Evolutionary conservation across 139 green algal species (phyloP), one percentile per base, ranked within the genome.

Genomic region (Chlamydomonas asymmetrica): DNA sequence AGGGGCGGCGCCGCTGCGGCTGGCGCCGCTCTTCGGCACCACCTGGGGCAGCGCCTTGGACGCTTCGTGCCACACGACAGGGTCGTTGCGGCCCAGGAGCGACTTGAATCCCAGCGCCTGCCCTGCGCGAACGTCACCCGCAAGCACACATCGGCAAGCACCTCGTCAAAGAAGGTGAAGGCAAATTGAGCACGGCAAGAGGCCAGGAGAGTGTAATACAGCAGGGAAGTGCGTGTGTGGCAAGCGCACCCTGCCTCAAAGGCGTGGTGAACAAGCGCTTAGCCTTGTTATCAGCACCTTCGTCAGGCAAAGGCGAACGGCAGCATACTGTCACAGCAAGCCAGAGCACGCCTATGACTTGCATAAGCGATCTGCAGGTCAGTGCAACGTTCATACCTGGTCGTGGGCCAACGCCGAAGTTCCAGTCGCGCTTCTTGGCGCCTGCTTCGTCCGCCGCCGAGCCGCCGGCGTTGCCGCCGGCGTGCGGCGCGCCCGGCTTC

Each of bases 41-140:
- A 62, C 41, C 35, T 54, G 27, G 83, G 79, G 35, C 41, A 93
- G 79, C n/a, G 57, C 72, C n/a, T 78, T 71, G 25, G 81, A 78
- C 0, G 84, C 84, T 63, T 89, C 78, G 40, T 88, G 85, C 92
- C 92, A 95, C 3, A 93, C 66, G n/a, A 72, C 52, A 4, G 89
- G 80, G 34, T 91, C 88, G 37, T 89, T 77, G 6, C 72, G 63
- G 20, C 75, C 80, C 27, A 95, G 80, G 7, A 95, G 79, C 5
- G 83, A 89, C 32, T 81, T 79, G 65, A 77, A 71, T 34, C 78
- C 76, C 39, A 61, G 68, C 41, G 83, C 71, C 57, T 84, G 80
- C 34, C 71, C 78, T 84, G 79, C 63, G 66, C 38, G 57, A 35
- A 43, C 18, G 56, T 38, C 13, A 38, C 4, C 5, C 3, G 57